phyloP scores from a whole-genome alignment of 148 eudicot species.

The Fagopyrum esculentum region DNA sequence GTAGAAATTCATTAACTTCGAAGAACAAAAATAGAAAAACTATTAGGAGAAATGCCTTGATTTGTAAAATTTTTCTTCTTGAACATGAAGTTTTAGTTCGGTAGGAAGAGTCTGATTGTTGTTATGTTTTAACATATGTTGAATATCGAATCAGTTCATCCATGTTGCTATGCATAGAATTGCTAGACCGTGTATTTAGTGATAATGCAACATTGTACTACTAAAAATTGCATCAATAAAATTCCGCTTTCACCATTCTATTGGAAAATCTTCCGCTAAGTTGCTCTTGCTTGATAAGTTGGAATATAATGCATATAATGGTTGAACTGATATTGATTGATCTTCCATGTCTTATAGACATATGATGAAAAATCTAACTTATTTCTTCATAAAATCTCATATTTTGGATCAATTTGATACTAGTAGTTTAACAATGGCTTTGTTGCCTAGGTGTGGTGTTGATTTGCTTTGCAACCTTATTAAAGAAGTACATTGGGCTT shows the following conservation, averaged over 20 bases:
- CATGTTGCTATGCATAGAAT: background rate
- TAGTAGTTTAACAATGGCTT: background rate
- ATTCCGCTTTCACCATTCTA: background rate
- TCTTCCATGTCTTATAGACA: background rate
- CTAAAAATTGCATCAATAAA: background rate
- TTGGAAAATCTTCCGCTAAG: background rate
- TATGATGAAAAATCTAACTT: background rate
- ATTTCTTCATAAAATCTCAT: background rate
- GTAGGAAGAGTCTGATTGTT: background rate
- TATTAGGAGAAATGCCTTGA: background rate
- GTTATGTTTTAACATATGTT: background rate
- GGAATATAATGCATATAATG: background rate
- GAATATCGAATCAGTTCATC: background rate
- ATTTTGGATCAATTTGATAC: conserved; percentile 5
- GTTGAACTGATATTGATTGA: background rate
- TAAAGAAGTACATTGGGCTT: conserved; percentile 67
- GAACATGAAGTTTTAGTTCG: background rate
- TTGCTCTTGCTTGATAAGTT: background rate
- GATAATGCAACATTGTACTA: background rate
- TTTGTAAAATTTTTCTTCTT: background rate
- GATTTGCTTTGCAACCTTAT: conserved; percentile 87
- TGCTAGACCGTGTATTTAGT: background rate
- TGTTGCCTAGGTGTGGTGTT: conserved; percentile 41
- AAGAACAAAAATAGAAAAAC: background rate
- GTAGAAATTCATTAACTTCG: background rate